Percentiles rank a stretch among this genome's conserved stretches.
Evolutionary conservation across 352 stramenopile genomes (phyloP).

Genomic region (Blastocystis sp.): DNA sequence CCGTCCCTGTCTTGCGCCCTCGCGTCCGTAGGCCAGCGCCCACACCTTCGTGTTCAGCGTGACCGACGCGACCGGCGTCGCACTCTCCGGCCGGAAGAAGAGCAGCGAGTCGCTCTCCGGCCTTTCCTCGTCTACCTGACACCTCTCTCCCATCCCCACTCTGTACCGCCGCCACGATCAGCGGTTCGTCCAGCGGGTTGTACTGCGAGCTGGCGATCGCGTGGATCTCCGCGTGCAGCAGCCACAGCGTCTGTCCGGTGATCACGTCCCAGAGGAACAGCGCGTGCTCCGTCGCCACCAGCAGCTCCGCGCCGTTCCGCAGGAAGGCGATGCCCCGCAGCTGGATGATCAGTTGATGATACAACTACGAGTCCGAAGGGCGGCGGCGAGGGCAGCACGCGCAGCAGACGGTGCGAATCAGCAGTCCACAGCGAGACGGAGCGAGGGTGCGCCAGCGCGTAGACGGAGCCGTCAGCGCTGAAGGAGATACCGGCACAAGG

Average conservation of each 20-base stretch:
- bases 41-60: background rate
- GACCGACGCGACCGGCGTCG: background rate
- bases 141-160: too few species aligned
- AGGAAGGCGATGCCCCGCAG: background rate
- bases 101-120: background rate
- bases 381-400: background rate
- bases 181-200: background rate
- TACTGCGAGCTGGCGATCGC: background rate
- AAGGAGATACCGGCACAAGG: background rate
- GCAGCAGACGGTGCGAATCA: background rate
- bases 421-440: background rate
- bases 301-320: background rate
- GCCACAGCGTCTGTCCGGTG: background rate
- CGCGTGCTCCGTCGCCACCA: background rate
- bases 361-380: background rate
- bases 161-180: background rate
- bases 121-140: too few species aligned
- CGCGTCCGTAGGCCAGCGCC: background rate
- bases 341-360: background rate
- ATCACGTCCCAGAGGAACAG: slow-evolving; percentile 26
- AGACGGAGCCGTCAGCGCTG: background rate
- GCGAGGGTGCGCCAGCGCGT: background rate
- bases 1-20: background rate
- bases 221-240: background rate
- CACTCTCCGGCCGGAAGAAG: background rate